Percentiles rank a stretch among this genome's conserved stretches.
These are phyloP conservation scores for Penicillium maclennaniae DNA, from an alignment of 495 filamentous ascomycete species.

Conservation along the genomic window DNA sequence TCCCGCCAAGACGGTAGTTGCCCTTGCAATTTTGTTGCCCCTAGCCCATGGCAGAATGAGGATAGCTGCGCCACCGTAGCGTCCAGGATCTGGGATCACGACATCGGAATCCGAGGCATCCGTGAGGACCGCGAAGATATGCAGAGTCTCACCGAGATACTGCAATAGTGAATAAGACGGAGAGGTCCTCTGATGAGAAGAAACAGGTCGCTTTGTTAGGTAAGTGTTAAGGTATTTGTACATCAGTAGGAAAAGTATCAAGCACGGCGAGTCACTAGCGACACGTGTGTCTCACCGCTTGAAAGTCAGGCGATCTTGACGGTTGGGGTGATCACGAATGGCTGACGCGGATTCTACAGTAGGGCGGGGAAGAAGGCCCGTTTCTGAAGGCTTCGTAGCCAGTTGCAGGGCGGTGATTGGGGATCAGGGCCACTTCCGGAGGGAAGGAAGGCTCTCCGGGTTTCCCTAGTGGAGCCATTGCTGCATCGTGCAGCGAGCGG, in stretches of 20 bases:
- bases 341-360: background rate
- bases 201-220: too few relatives aligned
- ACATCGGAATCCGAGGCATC: background rate
- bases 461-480: constrained; percentile 4
- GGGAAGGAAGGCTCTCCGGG: background rate
- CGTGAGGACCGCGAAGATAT: too few relatives aligned
- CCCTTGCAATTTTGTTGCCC: constrained; percentile 4
- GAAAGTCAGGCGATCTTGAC: background rate
- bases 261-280: background rate
- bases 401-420: background rate
- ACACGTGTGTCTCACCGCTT: background rate
- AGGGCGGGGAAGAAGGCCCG: background rate
- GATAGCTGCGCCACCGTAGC: background rate
- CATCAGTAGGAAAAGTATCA: background rate
- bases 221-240: too few relatives aligned
- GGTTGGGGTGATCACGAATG: constrained; percentile 1
- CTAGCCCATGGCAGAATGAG: background rate
- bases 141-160: background rate
- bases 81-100: background rate
- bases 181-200: too few relatives aligned
- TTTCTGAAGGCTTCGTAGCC: background rate
- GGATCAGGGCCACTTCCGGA: background rate
- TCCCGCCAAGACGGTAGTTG: constrained; percentile 7
- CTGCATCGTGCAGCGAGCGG: constrained; percentile 9
- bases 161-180: background rate